Percentiles rank a stretch among this genome's conserved stretches.
Conservation (phyloP, 768 basidiomycete species). For the Paxillus involutus region DNA sequence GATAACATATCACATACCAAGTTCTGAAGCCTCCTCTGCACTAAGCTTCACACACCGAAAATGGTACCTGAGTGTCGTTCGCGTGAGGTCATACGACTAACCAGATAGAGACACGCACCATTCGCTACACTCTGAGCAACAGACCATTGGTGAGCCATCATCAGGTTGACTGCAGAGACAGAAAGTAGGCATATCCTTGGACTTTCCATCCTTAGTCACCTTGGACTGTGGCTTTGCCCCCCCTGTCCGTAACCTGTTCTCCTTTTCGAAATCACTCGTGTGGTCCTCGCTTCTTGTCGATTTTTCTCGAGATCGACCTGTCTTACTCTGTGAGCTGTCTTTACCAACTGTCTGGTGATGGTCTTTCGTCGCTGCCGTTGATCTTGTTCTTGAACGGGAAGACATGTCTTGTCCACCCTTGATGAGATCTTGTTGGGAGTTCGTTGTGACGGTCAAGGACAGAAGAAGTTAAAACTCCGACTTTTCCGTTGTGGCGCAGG, state of each 20-base stretch:
- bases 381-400: slow-evolving; percentile 46
- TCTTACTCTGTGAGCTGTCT: not conserved
- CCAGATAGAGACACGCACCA: slow-evolving; percentile 49
- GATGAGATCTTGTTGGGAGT: not conserved
- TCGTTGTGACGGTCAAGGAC: slow-evolving; percentile 24
- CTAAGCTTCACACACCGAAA: slow-evolving; percentile 71
- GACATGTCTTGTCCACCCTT: slow-evolving; percentile 34
- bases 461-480: slow-evolving; percentile 34
- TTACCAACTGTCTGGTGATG: not conserved
- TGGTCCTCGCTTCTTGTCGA: slow-evolving; percentile 12
- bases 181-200: slow-evolving; percentile 32
- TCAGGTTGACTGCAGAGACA: slow-evolving; percentile 71
- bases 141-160: slow-evolving; percentile 81
- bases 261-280: slow-evolving; percentile 30
- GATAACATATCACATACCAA: slow-evolving; percentile 54
- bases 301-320: slow-evolving; percentile 20
- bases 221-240: slow-evolving; percentile 24
- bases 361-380: slow-evolving; percentile 25
- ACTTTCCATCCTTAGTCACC: slow-evolving; percentile 15
- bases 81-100: slow-evolving; percentile 3
- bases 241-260: slow-evolving; percentile 23
- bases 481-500: slow-evolving; percentile 23
- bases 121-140: slow-evolving; percentile 66
- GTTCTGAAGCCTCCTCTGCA: slow-evolving; percentile 69
- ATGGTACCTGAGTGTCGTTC: slow-evolving; percentile 63